Conservation (phyloP, 257 asterid species). For the Gentiana dahurica region DNA sequence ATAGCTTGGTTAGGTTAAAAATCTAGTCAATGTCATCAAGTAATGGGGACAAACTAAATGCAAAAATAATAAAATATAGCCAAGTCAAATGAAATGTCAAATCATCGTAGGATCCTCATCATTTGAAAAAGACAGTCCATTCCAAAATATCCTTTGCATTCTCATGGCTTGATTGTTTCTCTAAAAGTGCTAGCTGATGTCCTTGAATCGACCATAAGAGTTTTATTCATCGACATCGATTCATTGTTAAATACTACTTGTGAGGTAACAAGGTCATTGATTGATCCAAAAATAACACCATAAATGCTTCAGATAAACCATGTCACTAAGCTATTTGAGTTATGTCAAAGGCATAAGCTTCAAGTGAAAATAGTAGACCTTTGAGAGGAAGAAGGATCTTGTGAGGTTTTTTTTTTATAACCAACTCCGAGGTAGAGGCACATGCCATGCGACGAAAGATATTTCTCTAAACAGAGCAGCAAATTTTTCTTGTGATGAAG, state of each 20-base stretch:
- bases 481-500: constrained; percentile 47
- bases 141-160: constrained; percentile 68
- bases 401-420: constrained; percentile 43
- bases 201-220: constrained; percentile 80
- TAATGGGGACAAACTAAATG: too few species aligned
- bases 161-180: constrained; percentile 62
- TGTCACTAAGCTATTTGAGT: constrained; percentile 59
- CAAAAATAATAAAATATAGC: too few species aligned
- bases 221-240: constrained; percentile 65
- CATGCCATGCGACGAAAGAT: constrained; percentile 57
- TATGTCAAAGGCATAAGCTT: constrained; percentile 68
- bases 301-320: constrained; percentile 58
- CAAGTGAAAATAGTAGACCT: constrained; percentile 49
- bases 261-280: constrained; percentile 55
- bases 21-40: too few species aligned
- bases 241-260: constrained; percentile 56
- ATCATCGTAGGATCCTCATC: too few species aligned
- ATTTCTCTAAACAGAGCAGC: constrained; percentile 77
- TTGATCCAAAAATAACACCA: constrained; percentile 69
- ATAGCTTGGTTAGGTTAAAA: too few species aligned
- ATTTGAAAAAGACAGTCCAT: constrained; percentile 1
- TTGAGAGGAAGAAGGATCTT: constrained; percentile 45
- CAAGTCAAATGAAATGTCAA: too few species aligned
- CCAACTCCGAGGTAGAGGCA: constrained; percentile 53
- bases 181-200: constrained; percentile 86